Base-by-base conservation (phyloP, 1,139 yeast species). In the Lodderomyces jiufengensis region DNA sequence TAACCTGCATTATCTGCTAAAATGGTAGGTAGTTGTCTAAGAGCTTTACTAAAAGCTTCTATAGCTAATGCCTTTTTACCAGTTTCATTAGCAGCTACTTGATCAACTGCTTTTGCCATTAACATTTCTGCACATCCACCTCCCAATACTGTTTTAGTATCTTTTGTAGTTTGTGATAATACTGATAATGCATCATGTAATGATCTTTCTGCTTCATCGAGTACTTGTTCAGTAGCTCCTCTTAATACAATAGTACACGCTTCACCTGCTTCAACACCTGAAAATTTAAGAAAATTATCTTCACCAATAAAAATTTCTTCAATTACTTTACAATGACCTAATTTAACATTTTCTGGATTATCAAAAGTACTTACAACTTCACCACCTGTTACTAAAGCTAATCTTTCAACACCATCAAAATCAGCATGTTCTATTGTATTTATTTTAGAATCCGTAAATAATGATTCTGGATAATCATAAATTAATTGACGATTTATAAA, bases 71-170 rank as follows among this genome's bases (percentile, higher is more conserved):
- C 84, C 56, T 86, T 86, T 66, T 94, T 92, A 48, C 98, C 98
- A 24, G 85, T 83, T 49, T 84, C 92, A 54, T 86, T 88, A 52
- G 94, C 95, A 18, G 97, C 97, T 33, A 83, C 86, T 46, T 86
- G 88, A 50, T 94, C 98, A 25, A 92, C 97, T 5, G 98, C 97
- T 61, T 86, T 87, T 9, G 97, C 84, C 98, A 92, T 92, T 51
- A 87, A 73, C 96, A 92, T 90, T 63, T 92, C 99, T 4, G 97
- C 81, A 57, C 97, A 90, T 20, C 99, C 99, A 47, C 97, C 99
- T 40, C 99, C 99, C 33, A 92, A 74, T 26, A 94, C 94, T 2
- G 97, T 88, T 59, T 90, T 80, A n/a, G 97, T 85, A 54, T 88
- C 96, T 49, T 73, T 80, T 1, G 97, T 92, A 11, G 98, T 92